phyloP scores from a whole-genome alignment of 176 grass and related monocot genomes.

The Oryza nivara region DNA sequence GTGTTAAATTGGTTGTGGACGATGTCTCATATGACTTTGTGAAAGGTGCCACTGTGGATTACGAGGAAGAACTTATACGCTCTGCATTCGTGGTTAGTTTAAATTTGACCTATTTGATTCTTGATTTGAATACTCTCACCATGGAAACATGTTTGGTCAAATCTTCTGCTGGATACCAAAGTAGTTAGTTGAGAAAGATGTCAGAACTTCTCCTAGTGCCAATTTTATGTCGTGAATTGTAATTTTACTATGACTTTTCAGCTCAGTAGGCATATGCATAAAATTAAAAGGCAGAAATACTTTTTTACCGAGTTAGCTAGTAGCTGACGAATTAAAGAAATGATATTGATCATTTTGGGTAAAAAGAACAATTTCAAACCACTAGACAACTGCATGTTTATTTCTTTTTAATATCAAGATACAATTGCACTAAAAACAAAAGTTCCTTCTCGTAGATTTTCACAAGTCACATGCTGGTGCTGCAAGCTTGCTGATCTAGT shows the following conservation, averaged over 20 bases:
- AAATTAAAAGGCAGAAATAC: neutral
- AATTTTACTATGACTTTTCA: neutral
- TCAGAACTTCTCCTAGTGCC: neutral
- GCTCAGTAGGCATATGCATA: neutral
- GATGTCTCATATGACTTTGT: constrained; percentile 90
- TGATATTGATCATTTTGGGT: neutral
- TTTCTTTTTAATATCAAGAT: neutral
- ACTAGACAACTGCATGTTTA: neutral
- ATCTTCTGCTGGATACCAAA: neutral
- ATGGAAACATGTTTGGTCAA: neutral
- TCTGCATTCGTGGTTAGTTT: constrained; percentile 81
- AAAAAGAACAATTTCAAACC: neutral
- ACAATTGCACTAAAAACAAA: neutral
- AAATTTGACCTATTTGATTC: neutral
- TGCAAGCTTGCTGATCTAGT: neutral
- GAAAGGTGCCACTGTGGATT: constrained; percentile 89
- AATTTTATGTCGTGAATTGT: neutral
- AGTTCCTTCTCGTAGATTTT: neutral
- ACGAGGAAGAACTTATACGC: constrained; percentile 82
- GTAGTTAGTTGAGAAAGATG: neutral
- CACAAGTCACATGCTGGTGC: neutral
- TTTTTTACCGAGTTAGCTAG: neutral
- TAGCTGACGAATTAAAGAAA: neutral
- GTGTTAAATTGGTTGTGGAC: constrained; percentile 83
- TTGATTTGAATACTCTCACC: neutral